Conservation (phyloP, 345 rosid species). For the Hypericum androsaemum region DNA sequence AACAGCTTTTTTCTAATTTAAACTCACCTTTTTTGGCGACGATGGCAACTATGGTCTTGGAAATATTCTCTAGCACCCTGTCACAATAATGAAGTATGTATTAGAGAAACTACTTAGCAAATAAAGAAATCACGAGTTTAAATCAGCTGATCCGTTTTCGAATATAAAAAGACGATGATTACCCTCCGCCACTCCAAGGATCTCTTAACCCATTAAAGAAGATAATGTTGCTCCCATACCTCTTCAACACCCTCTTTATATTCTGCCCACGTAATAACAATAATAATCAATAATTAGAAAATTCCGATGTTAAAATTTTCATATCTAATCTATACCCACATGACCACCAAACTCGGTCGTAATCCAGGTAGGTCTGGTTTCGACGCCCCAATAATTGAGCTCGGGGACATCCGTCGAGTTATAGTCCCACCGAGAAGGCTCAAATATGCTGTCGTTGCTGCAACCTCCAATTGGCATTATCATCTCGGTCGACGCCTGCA, state of each 20-base stretch:
- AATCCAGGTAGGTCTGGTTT: constrained; percentile 45
- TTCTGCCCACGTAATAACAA: constrained; percentile 20
- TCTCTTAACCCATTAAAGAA: constrained; percentile 68
- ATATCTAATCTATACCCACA: constrained; percentile 17
- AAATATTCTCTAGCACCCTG: constrained; percentile 47
- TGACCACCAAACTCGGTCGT: constrained; percentile 44
- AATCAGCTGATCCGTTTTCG: neutral
- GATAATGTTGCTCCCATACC: constrained; percentile 51
- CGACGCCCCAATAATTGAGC: constrained; percentile 4
- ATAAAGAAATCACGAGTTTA: neutral
- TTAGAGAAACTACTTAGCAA: neutral
- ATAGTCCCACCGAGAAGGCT: constrained; percentile 24
- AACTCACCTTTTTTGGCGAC: constrained; percentile 40
- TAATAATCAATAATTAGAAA: neutral
- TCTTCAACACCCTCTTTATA: constrained; percentile 35
- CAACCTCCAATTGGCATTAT: constrained; percentile 30
- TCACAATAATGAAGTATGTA: neutral
- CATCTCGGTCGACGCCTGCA: constrained; percentile 65
- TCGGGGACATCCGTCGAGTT: constrained; percentile 11
- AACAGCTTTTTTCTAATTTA: neutral
- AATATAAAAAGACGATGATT: too few species aligned
- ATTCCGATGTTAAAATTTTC: too few species aligned
- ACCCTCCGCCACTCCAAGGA: constrained; percentile 75
- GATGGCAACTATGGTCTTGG: constrained; percentile 40
- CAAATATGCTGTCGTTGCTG: constrained; percentile 40